phyloP scores from a whole-genome alignment of 192 early-diverging fungal species.

The Backusella tuberculispora region DNA sequence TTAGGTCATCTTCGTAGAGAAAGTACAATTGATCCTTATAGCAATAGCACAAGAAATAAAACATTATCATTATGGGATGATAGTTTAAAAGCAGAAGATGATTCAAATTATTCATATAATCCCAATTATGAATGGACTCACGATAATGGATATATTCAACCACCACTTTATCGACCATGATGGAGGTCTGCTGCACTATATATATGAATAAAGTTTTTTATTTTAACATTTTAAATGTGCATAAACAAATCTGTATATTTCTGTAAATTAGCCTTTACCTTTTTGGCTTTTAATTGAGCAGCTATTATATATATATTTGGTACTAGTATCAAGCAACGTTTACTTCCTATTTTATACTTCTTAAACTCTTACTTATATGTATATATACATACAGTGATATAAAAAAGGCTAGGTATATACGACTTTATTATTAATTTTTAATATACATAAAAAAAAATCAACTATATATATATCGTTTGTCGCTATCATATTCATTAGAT shows the following conservation, averaged over 20 bases:
- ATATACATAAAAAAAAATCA: no score
- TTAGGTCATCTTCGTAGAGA: background rate
- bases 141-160: slow-evolving; percentile 7
- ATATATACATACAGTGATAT: no score
- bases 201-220: background rate
- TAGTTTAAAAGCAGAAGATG: background rate
- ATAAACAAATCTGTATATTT: background rate
- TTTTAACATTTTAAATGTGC: background rate
- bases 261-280: no score
- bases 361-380: no score
- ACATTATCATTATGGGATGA: slow-evolving; percentile 4
- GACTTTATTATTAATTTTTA: no score
- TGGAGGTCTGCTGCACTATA: background rate
- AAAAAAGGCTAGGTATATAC: no score
- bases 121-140: background rate
- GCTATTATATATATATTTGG: no score
- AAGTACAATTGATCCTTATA: slow-evolving; percentile 13
- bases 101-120: background rate
- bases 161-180: slow-evolving; percentile 12
- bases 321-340: no score
- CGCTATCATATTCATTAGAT: no score
- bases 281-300: no score
- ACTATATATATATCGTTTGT: no score
- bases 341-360: no score
- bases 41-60: background rate